phyloP scores from a whole-genome alignment of 768 basidiomycete species.

The Rhizopogon vulgaris region DNA sequence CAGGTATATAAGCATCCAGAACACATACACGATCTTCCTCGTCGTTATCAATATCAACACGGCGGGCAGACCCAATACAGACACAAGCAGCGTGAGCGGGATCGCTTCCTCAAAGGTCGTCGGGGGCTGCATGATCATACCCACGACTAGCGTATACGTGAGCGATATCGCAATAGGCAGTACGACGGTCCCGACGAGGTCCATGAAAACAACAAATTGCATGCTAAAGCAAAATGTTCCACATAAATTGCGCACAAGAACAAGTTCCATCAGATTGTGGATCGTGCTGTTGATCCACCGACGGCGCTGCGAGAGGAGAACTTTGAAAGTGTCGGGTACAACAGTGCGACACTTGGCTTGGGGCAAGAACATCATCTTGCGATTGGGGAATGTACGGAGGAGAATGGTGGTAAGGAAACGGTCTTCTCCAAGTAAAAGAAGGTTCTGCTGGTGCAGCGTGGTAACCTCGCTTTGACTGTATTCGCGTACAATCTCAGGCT shows the following conservation, averaged over 20 bases:
- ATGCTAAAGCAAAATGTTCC: conserved; percentile 99
- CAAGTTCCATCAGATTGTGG: conserved; percentile 98
- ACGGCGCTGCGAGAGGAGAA: conserved; percentile 92
- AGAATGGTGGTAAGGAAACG: conserved; percentile 97
- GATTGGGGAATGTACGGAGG: conserved; percentile 92
- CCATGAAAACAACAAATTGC: conserved; percentile 99
- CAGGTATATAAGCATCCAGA: conserved; percentile 98
- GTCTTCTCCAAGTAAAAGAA: conserved; percentile 95
- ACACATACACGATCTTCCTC: conserved; percentile 89
- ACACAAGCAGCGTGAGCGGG: conserved; percentile 80
- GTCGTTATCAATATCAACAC: conserved; percentile 92
- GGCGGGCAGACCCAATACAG: conserved; percentile 91
- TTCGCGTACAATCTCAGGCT: conserved; percentile 95
- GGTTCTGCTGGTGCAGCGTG: conserved; percentile 96
- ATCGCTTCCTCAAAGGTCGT: conserved; percentile 87
- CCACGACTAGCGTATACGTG: conserved; percentile 83
- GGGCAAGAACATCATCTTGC: conserved; percentile 99
- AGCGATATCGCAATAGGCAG: conserved; percentile 90
- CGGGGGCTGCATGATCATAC: conserved; percentile 76
- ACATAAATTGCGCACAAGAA: conserved; percentile 92
- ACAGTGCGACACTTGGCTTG: conserved; percentile 94
- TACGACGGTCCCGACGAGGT: conserved; percentile 85
- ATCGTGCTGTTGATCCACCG: conserved; percentile 99
- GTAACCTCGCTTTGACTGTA: conserved; percentile 93
- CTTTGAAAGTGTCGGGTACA: conserved; percentile 90